Percentiles rank a stretch among this genome's conserved stretches.
These are phyloP conservation scores for Cicer pinnatifidum DNA, from an alignment of 306 rosid species.

Conservation along the genomic window DNA sequence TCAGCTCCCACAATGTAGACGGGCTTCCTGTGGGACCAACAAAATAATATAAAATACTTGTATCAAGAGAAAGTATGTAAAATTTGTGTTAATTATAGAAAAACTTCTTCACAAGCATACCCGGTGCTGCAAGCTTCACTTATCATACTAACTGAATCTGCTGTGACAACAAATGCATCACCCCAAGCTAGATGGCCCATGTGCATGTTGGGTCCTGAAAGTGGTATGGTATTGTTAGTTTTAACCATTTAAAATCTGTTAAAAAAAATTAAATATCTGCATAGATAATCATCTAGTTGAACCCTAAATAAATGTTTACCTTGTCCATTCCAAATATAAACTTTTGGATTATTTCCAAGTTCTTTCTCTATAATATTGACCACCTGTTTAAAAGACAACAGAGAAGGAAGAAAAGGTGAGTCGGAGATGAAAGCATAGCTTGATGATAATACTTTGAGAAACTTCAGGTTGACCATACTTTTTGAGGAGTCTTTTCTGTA, in stretches of 20 bases:
- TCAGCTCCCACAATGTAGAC: slow-evolving; percentile 81
- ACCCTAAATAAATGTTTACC: slow-evolving; percentile 54
- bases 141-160: slow-evolving; percentile 90
- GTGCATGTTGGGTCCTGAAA: slow-evolving; percentile 77
- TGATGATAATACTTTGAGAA: slow-evolving; percentile 8
- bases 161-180: slow-evolving; percentile 87
- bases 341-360: slow-evolving; percentile 80
- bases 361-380: slow-evolving; percentile 63
- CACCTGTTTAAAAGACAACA: slow-evolving; percentile 59
- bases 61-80: slow-evolving; percentile 25
- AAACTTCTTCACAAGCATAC: slow-evolving; percentile 56
- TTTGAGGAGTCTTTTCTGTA: slow-evolving; percentile 82
- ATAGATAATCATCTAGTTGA: slow-evolving; percentile 36
- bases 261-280: slow-evolving; percentile 29
- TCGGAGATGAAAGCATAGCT: slow-evolving; percentile 4
- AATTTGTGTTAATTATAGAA: background rate
- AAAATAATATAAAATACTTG: slow-evolving; percentile 24
- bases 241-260: slow-evolving; percentile 29
- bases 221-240: slow-evolving; percentile 22
- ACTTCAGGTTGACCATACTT: slow-evolving; percentile 52
- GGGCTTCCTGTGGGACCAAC: slow-evolving; percentile 69
- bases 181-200: slow-evolving; percentile 98
- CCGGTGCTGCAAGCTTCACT: slow-evolving; percentile 99
- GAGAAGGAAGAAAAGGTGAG: slow-evolving; percentile 9
- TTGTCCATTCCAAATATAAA: slow-evolving; percentile 82